Evolutionary conservation across 805 yeast genomes (phyloP).

Genomic region (Candida ulmi): DNA sequence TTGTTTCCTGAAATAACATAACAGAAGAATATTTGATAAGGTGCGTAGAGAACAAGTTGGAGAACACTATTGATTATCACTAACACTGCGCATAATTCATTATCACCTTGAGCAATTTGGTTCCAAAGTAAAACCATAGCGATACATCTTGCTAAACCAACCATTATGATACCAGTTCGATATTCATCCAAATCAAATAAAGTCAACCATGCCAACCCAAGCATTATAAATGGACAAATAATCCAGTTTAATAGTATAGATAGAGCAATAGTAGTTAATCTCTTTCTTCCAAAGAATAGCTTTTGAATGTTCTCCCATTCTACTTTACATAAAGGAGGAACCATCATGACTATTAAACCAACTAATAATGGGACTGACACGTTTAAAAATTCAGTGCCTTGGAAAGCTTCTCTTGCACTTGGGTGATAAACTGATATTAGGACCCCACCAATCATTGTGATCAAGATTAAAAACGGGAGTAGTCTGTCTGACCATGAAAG

Average conservation of each 20-base stretch:
- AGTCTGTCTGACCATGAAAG: conserved; percentile 28
- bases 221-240: conserved; percentile 50
- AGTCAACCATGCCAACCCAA: conserved; percentile 48
- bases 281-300: conserved; percentile 17
- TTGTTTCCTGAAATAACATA: conserved; percentile 31
- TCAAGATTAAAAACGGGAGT: conserved; percentile 31
- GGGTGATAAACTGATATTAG: conserved; percentile 38
- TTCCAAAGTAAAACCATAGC: conserved; percentile 63
- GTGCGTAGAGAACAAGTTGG: conserved; percentile 49
- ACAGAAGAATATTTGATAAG: conserved; percentile 42
- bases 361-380: conserved; percentile 42
- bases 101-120: conserved; percentile 47
- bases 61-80: conserved; percentile 45
- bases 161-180: conserved; percentile 51
- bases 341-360: conserved; percentile 51
- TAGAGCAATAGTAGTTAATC: conserved; percentile 28
- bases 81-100: conserved; percentile 43
- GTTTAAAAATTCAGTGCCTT: conserved; percentile 27
- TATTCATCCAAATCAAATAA: conserved; percentile 43
- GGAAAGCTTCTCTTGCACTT: conserved; percentile 28
- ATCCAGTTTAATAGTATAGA: conserved; percentile 49
- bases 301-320: conserved; percentile 40
- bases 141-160: conserved; percentile 55
- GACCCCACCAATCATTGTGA: conserved; percentile 32
- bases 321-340: conserved; percentile 51